A percentile compares a stretch with the other conserved stretches of the same genome.
Conservation (phyloP, 2,329 filamentous ascomycete species). For the Huntiella savannae region DNA sequence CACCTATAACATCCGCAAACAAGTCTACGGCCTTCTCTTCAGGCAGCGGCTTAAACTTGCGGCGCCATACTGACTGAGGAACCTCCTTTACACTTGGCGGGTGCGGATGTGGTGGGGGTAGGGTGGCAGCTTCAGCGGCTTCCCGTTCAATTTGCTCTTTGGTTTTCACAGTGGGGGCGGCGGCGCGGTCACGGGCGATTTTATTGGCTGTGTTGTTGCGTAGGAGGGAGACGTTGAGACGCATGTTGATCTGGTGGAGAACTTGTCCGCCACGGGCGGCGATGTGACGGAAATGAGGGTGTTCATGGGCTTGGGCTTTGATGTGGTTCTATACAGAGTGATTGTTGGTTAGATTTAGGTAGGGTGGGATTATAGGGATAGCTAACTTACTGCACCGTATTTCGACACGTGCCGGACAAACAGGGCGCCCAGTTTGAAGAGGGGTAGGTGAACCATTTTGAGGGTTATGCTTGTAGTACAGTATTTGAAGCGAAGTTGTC, state of each 20-base stretch:
- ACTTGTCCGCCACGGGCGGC: conserved; percentile 43
- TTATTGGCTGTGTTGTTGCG: conserved; percentile 38
- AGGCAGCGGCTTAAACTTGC: conserved; percentile 43
- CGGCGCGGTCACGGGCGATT: conserved; percentile 40
- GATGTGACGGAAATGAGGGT: conserved; percentile 38
- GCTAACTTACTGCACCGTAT: conserved; percentile 43
- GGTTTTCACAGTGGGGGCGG: conserved; percentile 45
- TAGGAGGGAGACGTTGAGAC: conserved; percentile 38
- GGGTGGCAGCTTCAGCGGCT: conserved; percentile 12
- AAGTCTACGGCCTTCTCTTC: conserved; percentile 47
- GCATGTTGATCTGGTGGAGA: conserved; percentile 51
- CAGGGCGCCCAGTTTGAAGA: conserved; percentile 47
- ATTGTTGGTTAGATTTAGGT: neutral
- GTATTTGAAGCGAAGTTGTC: neutral
- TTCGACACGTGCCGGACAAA: conserved; percentile 49
- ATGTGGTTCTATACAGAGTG: conserved; percentile 37
- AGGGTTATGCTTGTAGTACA: neutral
- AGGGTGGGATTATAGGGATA: neutral
- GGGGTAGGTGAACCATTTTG: conserved; percentile 42
- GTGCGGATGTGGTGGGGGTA: conserved; percentile 1
- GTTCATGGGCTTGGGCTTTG: conserved; percentile 46
- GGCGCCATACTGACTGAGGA: conserved; percentile 34
- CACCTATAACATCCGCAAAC: conserved; percentile 46
- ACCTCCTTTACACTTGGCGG: conserved; percentile 7
- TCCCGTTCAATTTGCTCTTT: conserved; percentile 40